A percentile compares a stretch with the other conserved stretches of the same genome.
These are phyloP conservation scores for Plectosphaerella sp. DNA, from an alignment of 2,329 filamentous ascomycete genomes.

Conservation along the genomic window DNA sequence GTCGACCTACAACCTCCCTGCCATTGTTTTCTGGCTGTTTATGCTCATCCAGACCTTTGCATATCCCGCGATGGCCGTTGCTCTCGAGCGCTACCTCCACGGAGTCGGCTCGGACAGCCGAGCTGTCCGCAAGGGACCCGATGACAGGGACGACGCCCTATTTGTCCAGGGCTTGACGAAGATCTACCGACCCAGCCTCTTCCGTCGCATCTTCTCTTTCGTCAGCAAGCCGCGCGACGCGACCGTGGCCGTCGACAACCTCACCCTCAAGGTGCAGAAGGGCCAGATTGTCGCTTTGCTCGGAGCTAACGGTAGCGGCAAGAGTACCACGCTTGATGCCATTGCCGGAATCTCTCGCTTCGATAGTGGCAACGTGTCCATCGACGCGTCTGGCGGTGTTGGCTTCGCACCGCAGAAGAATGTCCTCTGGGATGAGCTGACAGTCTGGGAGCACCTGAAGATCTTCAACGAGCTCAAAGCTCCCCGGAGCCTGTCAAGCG, in stretches of 20 bases:
- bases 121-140: constrained; percentile 19
- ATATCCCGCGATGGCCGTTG: constrained; percentile 71
- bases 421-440: constrained; percentile 70
- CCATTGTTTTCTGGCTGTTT: constrained; percentile 74
- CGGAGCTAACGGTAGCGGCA: constrained; percentile 66
- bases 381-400: constrained; percentile 69
- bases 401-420: constrained; percentile 74
- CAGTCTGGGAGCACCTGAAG: constrained; percentile 64
- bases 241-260: constrained; percentile 72
- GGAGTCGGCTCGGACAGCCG: constrained; percentile 54
- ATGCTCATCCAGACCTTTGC: constrained; percentile 71
- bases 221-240: constrained; percentile 49
- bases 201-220: constrained; percentile 48
- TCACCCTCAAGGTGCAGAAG: constrained; percentile 66
- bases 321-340: constrained; percentile 57
- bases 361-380: constrained; percentile 59
- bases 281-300: constrained; percentile 84
- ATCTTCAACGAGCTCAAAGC: constrained; percentile 69
- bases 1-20: constrained; percentile 65
- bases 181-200: constrained; percentile 63
- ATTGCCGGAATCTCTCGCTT: constrained; percentile 23
- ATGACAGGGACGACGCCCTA: constrained; percentile 51
- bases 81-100: constrained; percentile 52
- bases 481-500: constrained; percentile 36
- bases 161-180: constrained; percentile 72